phyloP scores from a whole-genome alignment of 345 rosid genomes.

The Geranium rotundifolium region DNA sequence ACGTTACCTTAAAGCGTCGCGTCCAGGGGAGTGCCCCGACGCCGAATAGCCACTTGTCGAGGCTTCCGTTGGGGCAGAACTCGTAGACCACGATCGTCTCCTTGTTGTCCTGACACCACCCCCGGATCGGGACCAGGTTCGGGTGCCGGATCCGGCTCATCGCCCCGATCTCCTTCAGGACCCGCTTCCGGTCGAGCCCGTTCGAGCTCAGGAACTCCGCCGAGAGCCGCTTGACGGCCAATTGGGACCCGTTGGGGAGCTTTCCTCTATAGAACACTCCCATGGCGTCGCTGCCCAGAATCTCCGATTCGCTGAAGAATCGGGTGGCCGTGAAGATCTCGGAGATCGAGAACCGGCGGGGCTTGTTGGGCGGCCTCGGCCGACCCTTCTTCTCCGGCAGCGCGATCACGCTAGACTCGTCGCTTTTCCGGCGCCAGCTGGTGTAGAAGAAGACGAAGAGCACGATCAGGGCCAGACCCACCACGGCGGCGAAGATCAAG shows the following conservation, averaged over 20 bases:
- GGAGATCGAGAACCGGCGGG: conserved; percentile 22
- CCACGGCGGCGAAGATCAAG: conserved; percentile 27
- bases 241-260: conserved; percentile 27
- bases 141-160: conserved; percentile 37
- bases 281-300: conserved; percentile 27
- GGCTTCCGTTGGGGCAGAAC: conserved; percentile 29
- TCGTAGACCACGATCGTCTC: conserved; percentile 34
- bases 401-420: conserved; percentile 5
- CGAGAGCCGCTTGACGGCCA: conserved; percentile 34
- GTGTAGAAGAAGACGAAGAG: conserved; percentile 21
- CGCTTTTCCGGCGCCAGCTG: conserved; percentile 12
- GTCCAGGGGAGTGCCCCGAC: conserved; percentile 41
- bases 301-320: conserved; percentile 27
- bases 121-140: conserved; percentile 31
- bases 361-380: conserved; percentile 42
- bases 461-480: conserved; percentile 20
- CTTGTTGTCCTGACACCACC: conserved; percentile 34
- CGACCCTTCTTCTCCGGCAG: conserved; percentile 20
- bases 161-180: conserved; percentile 29
- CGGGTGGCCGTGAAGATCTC: conserved; percentile 34
- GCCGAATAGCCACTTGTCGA: conserved; percentile 37
- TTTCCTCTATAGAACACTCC: conserved; percentile 35
- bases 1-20: conserved; percentile 9
- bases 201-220: conserved; percentile 21
- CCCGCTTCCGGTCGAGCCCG: conserved; percentile 20